Evolutionary conservation across 176 grass and related monocot genomes (phyloP), one percentile per base, ranked within the genome.

Genomic region (Echinochloa phyllopogon): DNA sequence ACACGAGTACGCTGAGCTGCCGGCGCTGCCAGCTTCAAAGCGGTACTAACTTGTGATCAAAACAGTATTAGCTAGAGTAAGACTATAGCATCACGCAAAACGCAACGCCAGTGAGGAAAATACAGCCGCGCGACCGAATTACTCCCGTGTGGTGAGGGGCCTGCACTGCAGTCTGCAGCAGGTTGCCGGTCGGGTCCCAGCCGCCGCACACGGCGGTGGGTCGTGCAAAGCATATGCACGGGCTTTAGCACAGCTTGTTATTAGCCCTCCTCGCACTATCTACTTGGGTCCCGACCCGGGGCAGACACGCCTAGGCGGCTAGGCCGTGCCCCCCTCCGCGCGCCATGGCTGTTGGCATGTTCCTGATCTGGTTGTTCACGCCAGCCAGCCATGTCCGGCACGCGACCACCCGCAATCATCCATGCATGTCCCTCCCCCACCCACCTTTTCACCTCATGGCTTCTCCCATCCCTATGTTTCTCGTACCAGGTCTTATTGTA

Each of bases 381-480:
- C 29, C 29, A 33, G 29, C 29, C 29, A 33, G 29, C 72, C 42
- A 18, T 74, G 37, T 72, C 71, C 49, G 48, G 71, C 24, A 37
- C 71, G 14, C 27, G 52, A 74, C 85, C 67, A 21, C 18, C 10
- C 14, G 58, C 89, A 74, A 83, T 82, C 75, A 76, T 80, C 75
- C 27, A 15, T 78, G 50, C 27, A 15, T 78, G 50, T 55, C 79
- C 66, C 24, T 69, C 78, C 67, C 45, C 52, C 66, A 38, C 79
- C 55, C 51, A 12, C 62, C 84, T 82, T 76, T 77, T 69, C 79
- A 45, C 56, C 64, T 20, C 67, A 42, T 43, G 69, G 24, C 58
- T 37, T 50, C 70, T 58, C 59, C 50, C 29, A 33, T 2, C 29
- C 29, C 29, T 33, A 2, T 33, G 29, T 33, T 33, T n/a, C n/a